Conservation (phyloP, 1,284 basidiomycete species). For the Schizopora paradoxa region DNA sequence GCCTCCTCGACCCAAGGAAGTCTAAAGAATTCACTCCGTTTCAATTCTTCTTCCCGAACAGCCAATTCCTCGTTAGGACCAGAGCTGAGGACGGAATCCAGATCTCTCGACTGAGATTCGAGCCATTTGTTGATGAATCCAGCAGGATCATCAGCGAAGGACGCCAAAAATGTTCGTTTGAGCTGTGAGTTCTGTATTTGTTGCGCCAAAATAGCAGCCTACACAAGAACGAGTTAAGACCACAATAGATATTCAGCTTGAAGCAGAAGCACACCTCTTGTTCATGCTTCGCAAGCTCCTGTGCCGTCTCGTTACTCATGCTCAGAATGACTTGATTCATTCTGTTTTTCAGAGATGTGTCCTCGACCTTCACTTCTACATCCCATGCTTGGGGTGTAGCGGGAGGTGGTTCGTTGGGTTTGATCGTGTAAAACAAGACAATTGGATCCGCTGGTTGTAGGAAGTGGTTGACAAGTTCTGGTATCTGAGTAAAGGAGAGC, state of each 20-base stretch:
- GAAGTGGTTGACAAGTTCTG: constrained; percentile 81
- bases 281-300: constrained; percentile 73
- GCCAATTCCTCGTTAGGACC: constrained; percentile 78
- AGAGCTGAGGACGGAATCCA: constrained; percentile 86
- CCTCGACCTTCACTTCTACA: constrained; percentile 87
- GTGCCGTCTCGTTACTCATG: constrained; percentile 63
- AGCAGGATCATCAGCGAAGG: constrained; percentile 77
- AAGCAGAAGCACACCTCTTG: constrained; percentile 61
- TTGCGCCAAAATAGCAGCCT: constrained; percentile 77
- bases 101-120: constrained; percentile 84
- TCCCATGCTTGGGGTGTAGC: constrained; percentile 77
- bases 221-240: constrained; percentile 6
- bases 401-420: constrained; percentile 50
- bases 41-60: constrained; percentile 81
- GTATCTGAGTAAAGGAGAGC: constrained; percentile 78
- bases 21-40: constrained; percentile 84
- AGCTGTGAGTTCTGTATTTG: constrained; percentile 81
- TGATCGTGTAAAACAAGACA: constrained; percentile 74
- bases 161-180: constrained; percentile 81
- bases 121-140: constrained; percentile 88
- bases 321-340: constrained; percentile 73
- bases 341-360: constrained; percentile 66
- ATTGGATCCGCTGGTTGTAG: constrained; percentile 80
- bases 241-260: constrained; percentile 11
- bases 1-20: constrained; percentile 85